Base-by-base conservation (phyloP, 495 filamentous ascomycete species). In the Astrothelium macrocarpum region DNA sequence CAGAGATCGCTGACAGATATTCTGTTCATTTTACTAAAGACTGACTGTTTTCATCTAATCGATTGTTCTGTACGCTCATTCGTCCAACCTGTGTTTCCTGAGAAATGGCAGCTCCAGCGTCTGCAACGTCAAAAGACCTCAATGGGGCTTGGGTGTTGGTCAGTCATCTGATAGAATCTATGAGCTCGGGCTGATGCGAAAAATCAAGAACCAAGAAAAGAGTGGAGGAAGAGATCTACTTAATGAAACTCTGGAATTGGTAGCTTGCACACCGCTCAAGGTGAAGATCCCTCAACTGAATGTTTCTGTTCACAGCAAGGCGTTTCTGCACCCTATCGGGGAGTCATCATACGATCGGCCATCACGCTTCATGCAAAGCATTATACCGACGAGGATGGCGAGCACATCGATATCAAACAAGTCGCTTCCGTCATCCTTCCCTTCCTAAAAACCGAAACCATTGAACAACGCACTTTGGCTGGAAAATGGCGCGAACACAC, bases 381-480 rank as follows among this genome's bases (percentile, higher is more conserved):
- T 69, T 63, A 63, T 43, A 36, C 12, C n/a, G 61, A 63, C 43
- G 45, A 63, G n/a, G 43, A 49, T 20, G 10, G 45, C 10, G 45
- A 49, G n/a, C 88, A 90, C 80, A 84, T 96, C 78, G 87, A 94
- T 74, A 88, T 95, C 72, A 80, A 85, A 28, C 91, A 96, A 76
- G 79, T 82, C 31, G 81, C 84, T 39, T 89, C 88, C 14, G 90
- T 88, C 65, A 49, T 49, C 18, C 12, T 49, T 20, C 45, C 45
- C 23, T 89, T 88, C 36, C 77, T 94, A 62, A 81, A 81, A 65
- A 88, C 86, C 62, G 88, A 88, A 29, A 78, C 79, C 34, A 18
- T 49, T 12, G 92, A 97, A 77, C 45, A 49, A 49, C 88, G 92
- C 65, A 81, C 71, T 34, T 77, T 92, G 1, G 90, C 95, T 79